Conservation (phyloP, 78 protist species). For the Guillardia theta region DNA sequence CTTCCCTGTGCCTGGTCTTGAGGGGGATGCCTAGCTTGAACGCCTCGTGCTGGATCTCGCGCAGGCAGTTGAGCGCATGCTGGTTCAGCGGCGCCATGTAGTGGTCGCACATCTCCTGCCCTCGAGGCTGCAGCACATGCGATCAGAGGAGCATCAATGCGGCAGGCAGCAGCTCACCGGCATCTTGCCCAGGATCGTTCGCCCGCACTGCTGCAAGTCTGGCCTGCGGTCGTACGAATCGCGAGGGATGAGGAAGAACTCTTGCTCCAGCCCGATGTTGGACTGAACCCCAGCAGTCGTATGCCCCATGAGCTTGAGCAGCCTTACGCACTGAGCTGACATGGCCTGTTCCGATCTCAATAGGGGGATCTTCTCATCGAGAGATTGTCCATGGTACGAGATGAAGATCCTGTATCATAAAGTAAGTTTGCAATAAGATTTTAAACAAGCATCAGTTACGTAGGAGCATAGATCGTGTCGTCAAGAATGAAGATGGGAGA, state of each 20-base stretch:
- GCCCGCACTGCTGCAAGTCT: constrained; percentile 78
- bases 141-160: no score
- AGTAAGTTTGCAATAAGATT: no score
- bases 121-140: no score
- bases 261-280: constrained; percentile 87
- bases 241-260: constrained; percentile 86
- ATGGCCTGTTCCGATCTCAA: constrained; percentile 53
- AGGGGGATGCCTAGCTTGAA: constrained; percentile 86
- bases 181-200: constrained; percentile 56
- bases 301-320: not conserved
- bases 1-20: constrained; percentile 88
- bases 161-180: no score
- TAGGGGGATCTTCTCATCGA: constrained; percentile 91
- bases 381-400: constrained; percentile 70
- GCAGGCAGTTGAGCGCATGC: constrained; percentile 68
- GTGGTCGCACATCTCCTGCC: constrained; percentile 89
- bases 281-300: not conserved
- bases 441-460: no score
- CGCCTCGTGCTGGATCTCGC: constrained; percentile 71
- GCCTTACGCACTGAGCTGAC: not conserved
- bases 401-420: no score
- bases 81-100: constrained; percentile 79
- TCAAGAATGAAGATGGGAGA: constrained; percentile 15
- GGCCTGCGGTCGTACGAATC: constrained; percentile 67
- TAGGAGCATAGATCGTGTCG: constrained; percentile 47